Conservation (phyloP, 2,329 filamentous ascomycete species). For the Ciborinia camelliae region DNA sequence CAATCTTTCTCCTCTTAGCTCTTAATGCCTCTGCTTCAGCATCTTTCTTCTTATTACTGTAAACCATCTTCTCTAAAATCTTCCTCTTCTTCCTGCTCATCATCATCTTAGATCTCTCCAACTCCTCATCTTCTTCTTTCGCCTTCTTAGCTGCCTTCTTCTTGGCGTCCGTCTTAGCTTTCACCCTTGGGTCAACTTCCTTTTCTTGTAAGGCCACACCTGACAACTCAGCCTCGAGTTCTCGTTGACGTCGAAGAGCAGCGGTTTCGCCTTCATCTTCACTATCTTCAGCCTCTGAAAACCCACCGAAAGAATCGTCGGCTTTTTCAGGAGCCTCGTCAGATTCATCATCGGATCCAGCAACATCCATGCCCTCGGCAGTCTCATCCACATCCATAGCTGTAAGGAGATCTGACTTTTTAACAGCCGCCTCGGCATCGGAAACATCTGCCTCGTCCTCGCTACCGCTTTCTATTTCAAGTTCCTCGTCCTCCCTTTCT, state of each 20-base stretch:
- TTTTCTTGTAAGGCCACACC: conserved; percentile 59
- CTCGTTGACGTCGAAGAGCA: conserved; percentile 73
- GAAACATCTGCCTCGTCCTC: conserved; percentile 42
- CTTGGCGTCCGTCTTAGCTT: conserved; percentile 65
- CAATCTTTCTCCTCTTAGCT: conserved; percentile 85
- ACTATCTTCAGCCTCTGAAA: conserved; percentile 45
- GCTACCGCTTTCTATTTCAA: conserved; percentile 59
- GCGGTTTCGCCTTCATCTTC: conserved; percentile 59
- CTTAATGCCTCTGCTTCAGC: conserved; percentile 83
- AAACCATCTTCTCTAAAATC: conserved; percentile 95
- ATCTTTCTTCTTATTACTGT: conserved; percentile 90
- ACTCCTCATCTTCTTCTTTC: conserved; percentile 76
- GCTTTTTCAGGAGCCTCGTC: conserved; percentile 40
- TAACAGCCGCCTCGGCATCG: conserved; percentile 46
- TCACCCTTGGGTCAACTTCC: conserved; percentile 52
- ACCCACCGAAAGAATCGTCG: conserved; percentile 36
- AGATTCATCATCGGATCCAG: conserved; percentile 39
- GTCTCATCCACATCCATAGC: conserved; percentile 35
- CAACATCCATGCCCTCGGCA: conserved; percentile 37
- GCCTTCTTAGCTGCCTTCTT: conserved; percentile 69
- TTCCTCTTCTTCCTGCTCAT: conserved; percentile 97
- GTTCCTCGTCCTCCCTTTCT: conserved; percentile 79
- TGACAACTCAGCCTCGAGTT: conserved; percentile 87
- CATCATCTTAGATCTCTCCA: conserved; percentile 96
- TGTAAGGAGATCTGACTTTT: conserved; percentile 42